A percentile compares a stretch with the other conserved stretches of the same genome.
Evolutionary conservation across 225 moss, liverwort and hornwort genomes (phyloP).

Genomic region (Polytrichum formosum): DNA sequence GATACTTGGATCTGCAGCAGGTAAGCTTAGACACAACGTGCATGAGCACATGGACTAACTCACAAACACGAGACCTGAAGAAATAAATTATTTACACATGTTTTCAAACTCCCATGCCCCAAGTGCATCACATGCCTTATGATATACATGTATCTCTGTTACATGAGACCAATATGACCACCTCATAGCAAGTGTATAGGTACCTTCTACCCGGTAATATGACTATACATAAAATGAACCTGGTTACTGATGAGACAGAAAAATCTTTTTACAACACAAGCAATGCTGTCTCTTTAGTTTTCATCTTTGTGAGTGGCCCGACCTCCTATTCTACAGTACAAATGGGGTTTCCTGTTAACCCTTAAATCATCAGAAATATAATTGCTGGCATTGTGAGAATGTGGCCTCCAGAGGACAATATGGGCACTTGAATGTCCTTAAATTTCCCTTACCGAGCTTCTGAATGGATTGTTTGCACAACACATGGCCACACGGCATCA

Average conservation of each 20-base stretch:
- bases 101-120: too few relatives aligned
- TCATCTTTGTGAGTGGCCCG: conserved; percentile 11
- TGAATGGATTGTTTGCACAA: conserved; percentile 96
- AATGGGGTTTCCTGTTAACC: conserved; percentile 11
- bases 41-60: too few relatives aligned
- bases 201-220: conserved; percentile 34
- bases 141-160: conserved; percentile 26
- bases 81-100: too few relatives aligned
- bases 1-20: too few relatives aligned
- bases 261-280: conserved; percentile 48
- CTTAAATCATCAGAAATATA: conserved; percentile 39
- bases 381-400: conserved; percentile 55
- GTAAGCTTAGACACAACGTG: too few relatives aligned
- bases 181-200: conserved; percentile 33
- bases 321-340: conserved; percentile 18
- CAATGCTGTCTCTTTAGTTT: conserved; percentile 23
- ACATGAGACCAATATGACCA: conserved; percentile 34
- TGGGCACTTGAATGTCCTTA: conserved; percentile 66
- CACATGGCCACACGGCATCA: conserved; percentile 97
- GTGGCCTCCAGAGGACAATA: conserved; percentile 60
- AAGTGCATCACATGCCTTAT: neutral
- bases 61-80: too few relatives aligned
- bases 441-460: conserved; percentile 67
- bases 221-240: conserved; percentile 39
- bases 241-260: conserved; percentile 29